Percentiles rank a stretch among this genome's conserved stretches.
These are phyloP conservation scores for Kodamaea sp. DNA, from an alignment of 1,139 yeast genomes.

Conservation along the genomic window DNA sequence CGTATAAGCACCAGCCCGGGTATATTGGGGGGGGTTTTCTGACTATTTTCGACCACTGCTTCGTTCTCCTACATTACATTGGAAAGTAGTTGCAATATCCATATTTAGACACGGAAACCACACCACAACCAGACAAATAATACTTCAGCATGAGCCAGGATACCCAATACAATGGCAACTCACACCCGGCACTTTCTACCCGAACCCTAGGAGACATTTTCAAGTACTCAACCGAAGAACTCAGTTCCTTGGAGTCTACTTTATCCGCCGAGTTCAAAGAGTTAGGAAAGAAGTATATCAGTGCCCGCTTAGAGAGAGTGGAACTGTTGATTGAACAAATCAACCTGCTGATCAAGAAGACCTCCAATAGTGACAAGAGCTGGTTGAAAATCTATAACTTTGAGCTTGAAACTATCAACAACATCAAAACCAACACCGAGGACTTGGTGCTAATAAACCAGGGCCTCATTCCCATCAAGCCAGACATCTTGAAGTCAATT, in stretches of 20 bases:
- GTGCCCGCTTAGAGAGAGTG: slow-evolving; percentile 34
- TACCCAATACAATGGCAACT: not conserved
- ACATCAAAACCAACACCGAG: slow-evolving; percentile 37
- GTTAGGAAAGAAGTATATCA: slow-evolving; percentile 31
- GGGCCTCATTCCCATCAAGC: slow-evolving; percentile 17
- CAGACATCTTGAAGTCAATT: slow-evolving; percentile 21
- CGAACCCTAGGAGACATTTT: slow-evolving; percentile 13
- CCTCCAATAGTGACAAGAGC: slow-evolving; percentile 31
- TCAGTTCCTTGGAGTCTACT: slow-evolving; percentile 29
- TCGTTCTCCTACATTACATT: too few species aligned
- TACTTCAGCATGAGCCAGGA: too few species aligned
- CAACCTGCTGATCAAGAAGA: slow-evolving; percentile 27
- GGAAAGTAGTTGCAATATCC: slow-evolving; percentile 2
- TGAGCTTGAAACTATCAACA: slow-evolving; percentile 38
- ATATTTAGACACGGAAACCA: slow-evolving; percentile 1
- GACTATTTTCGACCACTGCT: too few species aligned
- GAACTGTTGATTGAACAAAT: slow-evolving; percentile 30
- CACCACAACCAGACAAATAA: too few species aligned
- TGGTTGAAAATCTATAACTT: slow-evolving; percentile 38
- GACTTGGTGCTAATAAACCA: slow-evolving; percentile 23
- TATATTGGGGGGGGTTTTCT: too few species aligned
- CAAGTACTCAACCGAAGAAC: slow-evolving; percentile 28
- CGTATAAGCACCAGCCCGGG: too few species aligned
- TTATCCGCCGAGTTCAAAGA: slow-evolving; percentile 34
- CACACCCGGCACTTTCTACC: not conserved